These are phyloP conservation scores for Neurospora sp. DNA, from an alignment of 495 filamentous ascomycete species.

Conservation along the genomic window DNA sequence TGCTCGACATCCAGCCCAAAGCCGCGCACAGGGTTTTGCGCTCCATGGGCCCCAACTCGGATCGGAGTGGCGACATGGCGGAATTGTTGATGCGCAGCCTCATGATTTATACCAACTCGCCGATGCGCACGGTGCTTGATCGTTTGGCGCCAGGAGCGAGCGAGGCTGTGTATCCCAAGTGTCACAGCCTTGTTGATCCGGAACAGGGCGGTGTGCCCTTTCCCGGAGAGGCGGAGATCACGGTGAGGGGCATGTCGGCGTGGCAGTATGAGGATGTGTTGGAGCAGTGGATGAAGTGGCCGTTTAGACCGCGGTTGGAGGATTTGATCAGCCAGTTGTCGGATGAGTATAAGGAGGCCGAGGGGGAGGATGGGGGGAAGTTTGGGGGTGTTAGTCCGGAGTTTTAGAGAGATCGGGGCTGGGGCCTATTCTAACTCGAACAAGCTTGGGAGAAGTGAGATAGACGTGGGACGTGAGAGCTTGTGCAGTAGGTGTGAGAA, in stretches of 20 bases:
- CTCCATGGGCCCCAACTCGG: constrained; percentile 22
- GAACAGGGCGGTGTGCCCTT: constrained; percentile 27
- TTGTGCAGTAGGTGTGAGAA: neutral
- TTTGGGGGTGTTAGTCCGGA: neutral
- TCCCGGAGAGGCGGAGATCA: constrained; percentile 20
- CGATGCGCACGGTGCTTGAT: constrained; percentile 17
- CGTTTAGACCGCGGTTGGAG: constrained; percentile 38
- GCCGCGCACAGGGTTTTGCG: constrained; percentile 24
- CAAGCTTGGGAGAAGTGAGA: neutral
- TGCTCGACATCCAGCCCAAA: constrained; percentile 40
- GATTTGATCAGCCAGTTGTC: constrained; percentile 29
- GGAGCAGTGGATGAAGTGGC: constrained; percentile 47
- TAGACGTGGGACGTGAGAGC: neutral
- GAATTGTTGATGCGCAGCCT: constrained; percentile 24
- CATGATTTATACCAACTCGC: constrained; percentile 4
- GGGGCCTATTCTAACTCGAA: neutral
- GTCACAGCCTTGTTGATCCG: constrained; percentile 29
- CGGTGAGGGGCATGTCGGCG: constrained; percentile 31
- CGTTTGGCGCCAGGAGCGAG: constrained; percentile 27
- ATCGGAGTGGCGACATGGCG: constrained; percentile 25
- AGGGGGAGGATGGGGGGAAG: neutral
- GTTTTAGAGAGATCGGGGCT: neutral
- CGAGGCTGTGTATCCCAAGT: constrained; percentile 31
- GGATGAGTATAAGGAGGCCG: constrained; percentile 13
- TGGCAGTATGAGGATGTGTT: constrained; percentile 40